These are phyloP conservation scores for Cladophialophora psammophila DNA, from an alignment of 2,329 filamentous ascomycete genomes.

Conservation along the genomic window DNA sequence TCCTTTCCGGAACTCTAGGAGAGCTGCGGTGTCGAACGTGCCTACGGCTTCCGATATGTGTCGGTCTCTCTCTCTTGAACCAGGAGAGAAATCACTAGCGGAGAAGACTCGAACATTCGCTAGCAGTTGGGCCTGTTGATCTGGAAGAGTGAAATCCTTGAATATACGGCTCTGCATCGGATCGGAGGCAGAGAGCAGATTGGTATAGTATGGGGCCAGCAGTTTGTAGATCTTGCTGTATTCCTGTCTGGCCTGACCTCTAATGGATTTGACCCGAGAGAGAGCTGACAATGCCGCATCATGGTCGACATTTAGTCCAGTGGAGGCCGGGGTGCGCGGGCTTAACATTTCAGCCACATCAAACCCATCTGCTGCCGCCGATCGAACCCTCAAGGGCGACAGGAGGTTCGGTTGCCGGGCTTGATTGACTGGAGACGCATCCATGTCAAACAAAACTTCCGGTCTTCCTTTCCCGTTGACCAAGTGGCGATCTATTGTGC, in stretches of 20 bases:
- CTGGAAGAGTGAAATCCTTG: constrained; percentile 83
- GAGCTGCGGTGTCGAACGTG: constrained; percentile 88
- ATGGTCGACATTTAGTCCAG: constrained; percentile 59
- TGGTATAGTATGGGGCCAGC: constrained; percentile 85
- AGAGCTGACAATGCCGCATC: constrained; percentile 73
- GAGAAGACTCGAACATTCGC: constrained; percentile 80
- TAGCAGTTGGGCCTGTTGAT: constrained; percentile 89
- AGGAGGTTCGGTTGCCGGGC: constrained; percentile 27
- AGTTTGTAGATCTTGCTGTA: constrained; percentile 91
- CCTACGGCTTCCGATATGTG: constrained; percentile 76
- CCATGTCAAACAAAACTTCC: constrained; percentile 36
- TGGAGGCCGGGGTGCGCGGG: constrained; percentile 44
- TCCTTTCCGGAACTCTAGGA: constrained; percentile 91
- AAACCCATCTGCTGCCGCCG: constrained; percentile 72
- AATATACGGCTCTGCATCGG: constrained; percentile 79
- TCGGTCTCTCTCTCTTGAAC: constrained; percentile 73
- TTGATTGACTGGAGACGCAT: constrained; percentile 25
- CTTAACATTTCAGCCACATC: constrained; percentile 72
- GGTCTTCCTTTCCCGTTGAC: constrained; percentile 41
- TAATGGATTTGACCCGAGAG: constrained; percentile 74
- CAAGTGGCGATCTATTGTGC: constrained; percentile 35
- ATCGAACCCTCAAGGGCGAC: constrained; percentile 37
- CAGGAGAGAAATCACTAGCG: constrained; percentile 79
- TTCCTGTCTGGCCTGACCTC: constrained; percentile 85
- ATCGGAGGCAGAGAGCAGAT: constrained; percentile 73